Evolutionary conservation across 352 stramenopile genomes (phyloP), one percentile per base, ranked within the genome.

Genomic region (Globisporangium middletonii): DNA sequence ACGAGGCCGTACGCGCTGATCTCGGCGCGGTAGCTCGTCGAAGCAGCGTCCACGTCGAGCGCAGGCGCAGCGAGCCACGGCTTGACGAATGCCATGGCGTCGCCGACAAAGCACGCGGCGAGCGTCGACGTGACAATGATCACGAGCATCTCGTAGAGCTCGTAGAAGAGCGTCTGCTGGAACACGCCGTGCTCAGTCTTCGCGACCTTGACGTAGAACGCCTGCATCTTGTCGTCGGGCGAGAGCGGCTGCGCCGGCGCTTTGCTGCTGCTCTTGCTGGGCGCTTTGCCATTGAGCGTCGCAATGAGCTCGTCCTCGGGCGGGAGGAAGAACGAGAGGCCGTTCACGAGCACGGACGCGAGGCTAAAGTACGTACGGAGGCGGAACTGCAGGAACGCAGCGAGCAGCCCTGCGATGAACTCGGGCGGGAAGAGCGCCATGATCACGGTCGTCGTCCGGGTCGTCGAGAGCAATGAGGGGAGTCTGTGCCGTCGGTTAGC

Each of bases 141-240:
- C 48, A 92, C 73, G 33, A 92, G 68, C 74, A 87, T 89, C 66
- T 92, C 82, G 71, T 88, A 89, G 27, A 92, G 68, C 65, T 92
- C 82, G 57, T 77, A 90, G 69, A 90, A 92, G 37, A 92, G 63
- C 60, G 77, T 88, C 58, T 92, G 79, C 50, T 67, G 64, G 58
- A 92, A 86, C 7, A 86, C 65, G 35, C 76, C 76, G 11, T 65
- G 63, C 63, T 88, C 74, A 0, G 81, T 92, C 67, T 78, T 79
- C 55, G 78, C 77, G 45, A 82, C 71, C 16, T 80, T 80, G 37
- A 92, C 66, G 67, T 86, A 88, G 59, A 92, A 88, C 47, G 68
- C 61, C 55, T 85, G 65, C 69, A 92, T 74, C 60, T 88, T 88
- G 15, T 89, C 74, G 26, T 80, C 66, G 1, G 75, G 54, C 38